phyloP scores from a whole-genome alignment of 2,329 filamentous ascomycete species.

The Monosporascus sp. region DNA sequence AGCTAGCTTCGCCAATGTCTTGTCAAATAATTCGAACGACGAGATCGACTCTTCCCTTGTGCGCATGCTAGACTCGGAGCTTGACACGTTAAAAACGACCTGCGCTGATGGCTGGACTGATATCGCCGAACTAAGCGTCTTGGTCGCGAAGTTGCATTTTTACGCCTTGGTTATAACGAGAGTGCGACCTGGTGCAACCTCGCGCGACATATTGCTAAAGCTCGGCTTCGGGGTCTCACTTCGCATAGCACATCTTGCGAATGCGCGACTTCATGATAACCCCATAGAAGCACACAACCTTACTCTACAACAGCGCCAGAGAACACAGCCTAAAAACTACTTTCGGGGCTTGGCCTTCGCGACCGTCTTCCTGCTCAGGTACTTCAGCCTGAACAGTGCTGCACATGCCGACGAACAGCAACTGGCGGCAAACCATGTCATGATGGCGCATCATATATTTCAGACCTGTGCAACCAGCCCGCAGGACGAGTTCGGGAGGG shows the following conservation, averaged over 20 bases:
- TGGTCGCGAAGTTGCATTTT: constrained; percentile 23
- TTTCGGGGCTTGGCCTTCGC: constrained; percentile 23
- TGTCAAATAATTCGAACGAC: constrained; percentile 20
- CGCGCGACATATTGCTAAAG: constrained; percentile 21
- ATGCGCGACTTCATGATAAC: constrained; percentile 11
- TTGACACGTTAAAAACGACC: constrained; percentile 16
- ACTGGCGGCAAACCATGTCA: constrained; percentile 22
- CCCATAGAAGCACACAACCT: constrained; percentile 6
- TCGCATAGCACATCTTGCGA: constrained; percentile 22
- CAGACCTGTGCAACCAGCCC: constrained; percentile 13
- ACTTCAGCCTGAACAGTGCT: constrained; percentile 19
- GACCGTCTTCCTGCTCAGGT: constrained; percentile 25
- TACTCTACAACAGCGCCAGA: constrained; percentile 9
- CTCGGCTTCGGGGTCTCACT: constrained; percentile 20
- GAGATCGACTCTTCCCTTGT: constrained; percentile 22
- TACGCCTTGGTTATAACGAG: constrained; percentile 22
- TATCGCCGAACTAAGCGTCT: constrained; percentile 17
- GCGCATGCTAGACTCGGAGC: constrained; percentile 23
- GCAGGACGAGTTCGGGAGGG: constrained; percentile 19
- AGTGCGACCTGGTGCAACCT: constrained; percentile 9
- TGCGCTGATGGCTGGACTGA: constrained; percentile 19
- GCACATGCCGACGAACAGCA: constrained; percentile 23
- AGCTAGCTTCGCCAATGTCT: constrained; percentile 20
- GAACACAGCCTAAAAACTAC: constrained; percentile 20
- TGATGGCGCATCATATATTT: constrained; percentile 22